These are phyloP conservation scores for Neurospora discreta DNA, from an alignment of 495 filamentous ascomycete genomes.

Conservation along the genomic window DNA sequence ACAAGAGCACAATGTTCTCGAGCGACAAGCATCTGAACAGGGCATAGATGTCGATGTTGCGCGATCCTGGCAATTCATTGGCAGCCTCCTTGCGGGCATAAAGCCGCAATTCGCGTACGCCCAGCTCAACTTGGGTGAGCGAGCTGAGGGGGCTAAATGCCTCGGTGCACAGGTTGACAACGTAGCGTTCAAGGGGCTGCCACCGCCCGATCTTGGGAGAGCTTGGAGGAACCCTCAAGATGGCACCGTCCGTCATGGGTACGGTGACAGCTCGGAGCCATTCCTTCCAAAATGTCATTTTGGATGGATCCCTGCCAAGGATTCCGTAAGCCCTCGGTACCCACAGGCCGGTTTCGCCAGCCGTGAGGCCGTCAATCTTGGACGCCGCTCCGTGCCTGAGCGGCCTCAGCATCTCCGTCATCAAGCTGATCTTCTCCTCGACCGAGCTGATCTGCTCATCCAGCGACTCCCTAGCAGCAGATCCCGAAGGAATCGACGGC, in stretches of 20 bases:
- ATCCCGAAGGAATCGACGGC: slow-evolving; percentile 67
- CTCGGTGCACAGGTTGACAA: slow-evolving; percentile 94
- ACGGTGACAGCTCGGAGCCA: slow-evolving; percentile 89
- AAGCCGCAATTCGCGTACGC: slow-evolving; percentile 78
- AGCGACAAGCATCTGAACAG: slow-evolving; percentile 82
- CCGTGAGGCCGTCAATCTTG: slow-evolving; percentile 93
- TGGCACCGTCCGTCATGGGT: slow-evolving; percentile 82
- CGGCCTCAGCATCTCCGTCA: slow-evolving; percentile 90
- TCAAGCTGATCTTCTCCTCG: slow-evolving; percentile 92
- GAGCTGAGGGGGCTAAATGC: slow-evolving; percentile 84
- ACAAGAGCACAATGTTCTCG: slow-evolving; percentile 80
- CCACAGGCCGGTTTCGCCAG: slow-evolving; percentile 95
- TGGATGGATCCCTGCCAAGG: slow-evolving; percentile 69
- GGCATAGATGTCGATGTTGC: slow-evolving; percentile 87
- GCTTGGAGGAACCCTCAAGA: slow-evolving; percentile 73
- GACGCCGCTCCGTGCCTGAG: slow-evolving; percentile 89
- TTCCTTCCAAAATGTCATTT: slow-evolving; percentile 97
- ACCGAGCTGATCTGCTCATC: slow-evolving; percentile 93
- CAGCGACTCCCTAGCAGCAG: slow-evolving; percentile 64
- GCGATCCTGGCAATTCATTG: slow-evolving; percentile 88
- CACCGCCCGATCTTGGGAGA: slow-evolving; percentile 90
- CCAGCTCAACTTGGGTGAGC: slow-evolving; percentile 89
- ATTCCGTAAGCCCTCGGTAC: slow-evolving; percentile 90
- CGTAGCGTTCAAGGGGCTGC: slow-evolving; percentile 94
- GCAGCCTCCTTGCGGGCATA: slow-evolving; percentile 87